Base-by-base conservation (phyloP, 2,329 filamentous ascomycete genomes). In the Apiospora koreana region DNA sequence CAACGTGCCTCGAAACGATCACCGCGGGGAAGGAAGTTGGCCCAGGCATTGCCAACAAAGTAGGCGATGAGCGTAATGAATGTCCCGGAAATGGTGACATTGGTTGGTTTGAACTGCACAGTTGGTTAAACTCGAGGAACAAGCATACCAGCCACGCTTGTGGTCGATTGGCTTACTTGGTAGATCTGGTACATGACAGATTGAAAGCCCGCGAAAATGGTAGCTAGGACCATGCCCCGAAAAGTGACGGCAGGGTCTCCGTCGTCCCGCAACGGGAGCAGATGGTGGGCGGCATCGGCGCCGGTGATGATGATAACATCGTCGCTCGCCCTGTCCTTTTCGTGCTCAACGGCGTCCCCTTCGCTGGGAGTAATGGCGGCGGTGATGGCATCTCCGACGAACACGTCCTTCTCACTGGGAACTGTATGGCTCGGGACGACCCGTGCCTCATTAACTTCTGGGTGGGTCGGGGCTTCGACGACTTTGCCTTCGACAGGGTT, bases 11-110 rank as follows among this genome's bases (percentile, higher is more conserved):
- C 82, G 5, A 82, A 77, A n/a, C 76, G 77, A 68, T 89, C 87
- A 16, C 86, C 87, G 7, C 87, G 86, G 1, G 87, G 87, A 2
- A 88, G 80, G 7, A 85, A 71, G 0, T 75, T 73, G 0, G 86
- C 80, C 84, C 82, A 87, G 3, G 78, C 83, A 10, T 85, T 86
- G 10, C 87, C 87, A 1, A 84, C 67, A 66, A 89, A 88, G 77
- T 88, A 88, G 16, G 85, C 84, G 64, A 89, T 87, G 50, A 89
- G 82, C 6, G 88, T 86, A 68, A 88, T 87, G 69, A 88, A 89
- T 0, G 86, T 88, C 46, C 86, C 86, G 21, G 82, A 81, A 23
- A 88, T 85, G 3, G 80, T 81, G 45, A 86, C 76, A 0, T 46
- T 2, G 0, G 86, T 88, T 0, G 86, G 86, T 81, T 88, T 88